phyloP scores from a whole-genome alignment of 345 rosid species.

The Sonneratia caseolaris region DNA sequence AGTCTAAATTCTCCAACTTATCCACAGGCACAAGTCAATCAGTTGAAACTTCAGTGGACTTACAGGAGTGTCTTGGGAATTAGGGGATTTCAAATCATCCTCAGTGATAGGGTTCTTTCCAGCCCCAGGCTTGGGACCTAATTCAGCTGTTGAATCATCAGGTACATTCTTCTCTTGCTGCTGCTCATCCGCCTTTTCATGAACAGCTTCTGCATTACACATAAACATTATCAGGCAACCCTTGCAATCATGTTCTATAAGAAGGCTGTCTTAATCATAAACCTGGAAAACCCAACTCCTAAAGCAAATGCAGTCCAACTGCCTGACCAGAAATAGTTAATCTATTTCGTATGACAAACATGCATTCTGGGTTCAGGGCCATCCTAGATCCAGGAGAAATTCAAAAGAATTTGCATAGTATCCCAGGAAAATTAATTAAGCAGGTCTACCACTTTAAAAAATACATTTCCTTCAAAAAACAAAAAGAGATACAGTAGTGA shows the following conservation, averaged over 20 bases:
- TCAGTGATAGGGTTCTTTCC: constrained; percentile 48
- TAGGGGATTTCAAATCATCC: constrained; percentile 55
- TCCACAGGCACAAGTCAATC: not conserved
- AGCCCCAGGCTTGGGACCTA: constrained; percentile 37
- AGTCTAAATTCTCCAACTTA: not conserved
- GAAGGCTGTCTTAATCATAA: not conserved
- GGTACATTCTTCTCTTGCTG: constrained; percentile 48
- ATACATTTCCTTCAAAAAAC: not conserved
- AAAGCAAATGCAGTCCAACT: not conserved
- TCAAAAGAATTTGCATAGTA: not conserved
- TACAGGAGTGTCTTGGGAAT: constrained; percentile 50
- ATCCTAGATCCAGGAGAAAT: not conserved
- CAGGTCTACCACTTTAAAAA: not conserved
- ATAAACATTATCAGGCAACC: not conserved
- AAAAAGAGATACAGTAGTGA: not conserved
- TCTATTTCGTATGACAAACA: not conserved
- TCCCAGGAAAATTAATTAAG: not conserved
- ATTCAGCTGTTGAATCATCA: constrained; percentile 53
- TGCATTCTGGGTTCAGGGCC: not conserved
- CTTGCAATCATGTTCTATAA: not conserved
- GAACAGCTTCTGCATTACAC: constrained; percentile 44
- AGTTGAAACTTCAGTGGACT: constrained; percentile 9
- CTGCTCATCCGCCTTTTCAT: constrained; percentile 55
- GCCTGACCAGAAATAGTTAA: not conserved
- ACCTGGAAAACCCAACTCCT: not conserved